Evolutionary conservation across 1,139 yeast genomes (phyloP).

Genomic region (Magnusiomyces tetraspermus): DNA sequence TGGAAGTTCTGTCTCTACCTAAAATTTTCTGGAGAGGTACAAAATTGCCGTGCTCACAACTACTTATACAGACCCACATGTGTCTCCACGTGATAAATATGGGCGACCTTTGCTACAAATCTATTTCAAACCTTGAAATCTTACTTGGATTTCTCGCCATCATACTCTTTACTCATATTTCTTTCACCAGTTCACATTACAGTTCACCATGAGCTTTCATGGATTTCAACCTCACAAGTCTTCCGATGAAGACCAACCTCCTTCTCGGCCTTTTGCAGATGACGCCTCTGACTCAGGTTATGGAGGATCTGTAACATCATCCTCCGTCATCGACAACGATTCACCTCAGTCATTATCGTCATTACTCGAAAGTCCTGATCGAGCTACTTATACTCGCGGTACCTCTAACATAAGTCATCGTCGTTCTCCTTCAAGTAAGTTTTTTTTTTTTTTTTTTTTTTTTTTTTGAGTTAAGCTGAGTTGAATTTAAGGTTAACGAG

Average conservation of each 20-base stretch:
- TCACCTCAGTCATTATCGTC: conserved; percentile 2
- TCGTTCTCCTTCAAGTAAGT: conserved; percentile 19
- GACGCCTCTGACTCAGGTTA: conserved; percentile 22
- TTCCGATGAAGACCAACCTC: background rate
- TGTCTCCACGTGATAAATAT: no score
- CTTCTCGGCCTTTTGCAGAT: background rate
- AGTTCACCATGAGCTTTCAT: conserved; percentile 5
- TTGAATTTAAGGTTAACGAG: no score
- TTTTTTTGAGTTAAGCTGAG: no score
- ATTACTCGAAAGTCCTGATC: background rate
- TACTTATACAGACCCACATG: no score
- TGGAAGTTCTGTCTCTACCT: no score
- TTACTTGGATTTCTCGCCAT: no score
- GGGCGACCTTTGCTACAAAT: no score
- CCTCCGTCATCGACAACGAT: conserved; percentile 8
- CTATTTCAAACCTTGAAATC: no score
- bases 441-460: background rate
- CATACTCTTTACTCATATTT: no score
- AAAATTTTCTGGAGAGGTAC: no score
- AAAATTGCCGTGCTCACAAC: no score
- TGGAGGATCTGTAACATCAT: conserved; percentile 19
- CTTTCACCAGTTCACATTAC: background rate
- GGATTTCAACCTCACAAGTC: conserved; percentile 2
- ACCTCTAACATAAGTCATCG: conserved; percentile 14
- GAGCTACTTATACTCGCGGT: conserved; percentile 13